These are phyloP conservation scores for Immersiella caudata DNA, from an alignment of 495 filamentous ascomycete species.

Conservation along the genomic window DNA sequence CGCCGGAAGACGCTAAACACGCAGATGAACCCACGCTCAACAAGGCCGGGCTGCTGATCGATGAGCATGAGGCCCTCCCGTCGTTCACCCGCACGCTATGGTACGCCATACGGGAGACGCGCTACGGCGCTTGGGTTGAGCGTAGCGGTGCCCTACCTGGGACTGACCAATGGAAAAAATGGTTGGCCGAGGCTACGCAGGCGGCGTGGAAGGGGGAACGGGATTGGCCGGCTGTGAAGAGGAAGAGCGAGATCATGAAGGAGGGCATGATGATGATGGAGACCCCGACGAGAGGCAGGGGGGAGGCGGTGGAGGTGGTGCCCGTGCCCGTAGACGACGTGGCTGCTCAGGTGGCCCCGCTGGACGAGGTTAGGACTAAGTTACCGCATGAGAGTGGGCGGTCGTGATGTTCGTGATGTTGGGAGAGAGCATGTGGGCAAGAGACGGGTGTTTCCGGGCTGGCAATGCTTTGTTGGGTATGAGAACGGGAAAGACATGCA, in stretches of 20 bases:
- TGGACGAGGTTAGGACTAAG: slow-evolving; percentile 25
- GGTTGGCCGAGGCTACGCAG: slow-evolving; percentile 53
- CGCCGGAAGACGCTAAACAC: slow-evolving; percentile 37
- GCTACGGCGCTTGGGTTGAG: slow-evolving; percentile 52
- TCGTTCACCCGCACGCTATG: slow-evolving; percentile 59
- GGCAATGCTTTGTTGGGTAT: not conserved
- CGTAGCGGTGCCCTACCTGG: slow-evolving; percentile 51
- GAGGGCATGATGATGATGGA: slow-evolving; percentile 9
- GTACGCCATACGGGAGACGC: slow-evolving; percentile 58
- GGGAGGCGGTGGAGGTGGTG: not conserved
- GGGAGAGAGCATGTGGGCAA: not conserved
- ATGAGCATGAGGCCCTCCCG: slow-evolving; percentile 40
- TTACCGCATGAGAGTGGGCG: not conserved
- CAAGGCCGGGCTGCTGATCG: not conserved
- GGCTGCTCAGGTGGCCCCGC: slow-evolving; percentile 30
- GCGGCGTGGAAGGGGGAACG: slow-evolving; percentile 38
- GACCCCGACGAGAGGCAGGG: not conserved
- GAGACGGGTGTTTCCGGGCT: not conserved
- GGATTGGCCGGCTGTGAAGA: slow-evolving; percentile 52
- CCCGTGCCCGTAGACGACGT: not conserved
- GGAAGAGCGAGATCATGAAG: slow-evolving; percentile 54
- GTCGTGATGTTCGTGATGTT: not conserved
- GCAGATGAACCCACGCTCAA: slow-evolving; percentile 27
- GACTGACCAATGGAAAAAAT: slow-evolving; percentile 54
- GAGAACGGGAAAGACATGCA: not conserved